These are phyloP conservation scores for Thalia dealbata DNA, from an alignment of 176 grass and related monocot species.

Conservation along the genomic window DNA sequence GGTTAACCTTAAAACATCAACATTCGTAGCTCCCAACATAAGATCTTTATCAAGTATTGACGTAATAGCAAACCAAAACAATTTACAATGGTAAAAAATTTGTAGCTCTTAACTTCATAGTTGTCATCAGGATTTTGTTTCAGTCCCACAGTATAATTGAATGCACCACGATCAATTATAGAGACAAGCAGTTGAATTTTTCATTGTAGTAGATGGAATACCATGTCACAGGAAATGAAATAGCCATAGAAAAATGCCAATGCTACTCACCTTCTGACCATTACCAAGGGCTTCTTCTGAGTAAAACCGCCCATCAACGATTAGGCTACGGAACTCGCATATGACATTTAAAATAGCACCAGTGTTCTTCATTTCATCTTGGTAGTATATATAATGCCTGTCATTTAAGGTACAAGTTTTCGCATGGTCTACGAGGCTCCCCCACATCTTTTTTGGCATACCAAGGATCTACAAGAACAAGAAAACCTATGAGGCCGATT, in stretches of 20 bases:
- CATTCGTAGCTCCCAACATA: too few species aligned
- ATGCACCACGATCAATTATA: too few species aligned
- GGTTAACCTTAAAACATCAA: too few species aligned
- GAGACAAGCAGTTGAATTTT: neutral
- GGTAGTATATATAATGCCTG: conserved; percentile 10
- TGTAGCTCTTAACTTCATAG: too few species aligned
- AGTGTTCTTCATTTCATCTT: neutral
- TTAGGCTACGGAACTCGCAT: conserved; percentile 10
- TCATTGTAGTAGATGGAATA: neutral
- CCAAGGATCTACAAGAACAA: conserved; percentile 17
- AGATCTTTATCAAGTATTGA: too few species aligned
- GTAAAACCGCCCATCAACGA: conserved; percentile 2
- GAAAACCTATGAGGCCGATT: neutral
- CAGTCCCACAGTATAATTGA: too few species aligned
- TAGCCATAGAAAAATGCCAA: neutral
- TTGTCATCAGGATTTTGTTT: too few species aligned
- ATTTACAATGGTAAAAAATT: too few species aligned
- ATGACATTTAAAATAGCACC: conserved; percentile 19
- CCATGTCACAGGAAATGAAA: neutral
- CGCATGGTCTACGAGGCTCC: conserved; percentile 9
- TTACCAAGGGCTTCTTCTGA: conserved; percentile 9
- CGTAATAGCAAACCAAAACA: too few species aligned
- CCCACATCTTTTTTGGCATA: conserved; percentile 23
- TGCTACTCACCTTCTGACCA: neutral
- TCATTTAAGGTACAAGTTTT: conserved; percentile 9